Conservation (phyloP, 2,329 filamentous ascomycete species). For the Fusarium sp. region DNA sequence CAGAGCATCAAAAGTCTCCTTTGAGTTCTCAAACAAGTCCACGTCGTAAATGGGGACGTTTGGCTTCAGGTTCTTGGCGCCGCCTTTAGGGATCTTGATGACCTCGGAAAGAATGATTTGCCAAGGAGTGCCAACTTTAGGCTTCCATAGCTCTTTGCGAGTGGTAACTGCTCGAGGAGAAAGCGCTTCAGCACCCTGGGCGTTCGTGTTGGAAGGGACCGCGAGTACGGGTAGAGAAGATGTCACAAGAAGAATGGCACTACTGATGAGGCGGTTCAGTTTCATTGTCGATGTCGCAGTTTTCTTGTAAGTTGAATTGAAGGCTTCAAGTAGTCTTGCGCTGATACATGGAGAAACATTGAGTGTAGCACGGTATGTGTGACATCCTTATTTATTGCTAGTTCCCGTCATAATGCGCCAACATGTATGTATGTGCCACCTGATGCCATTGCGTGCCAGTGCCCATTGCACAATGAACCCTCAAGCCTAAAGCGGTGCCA, state of each 20-base stretch:
- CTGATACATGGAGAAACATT: neutral
- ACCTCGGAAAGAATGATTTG: conserved; percentile 68
- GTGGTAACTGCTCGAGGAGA: neutral
- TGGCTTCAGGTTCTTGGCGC: conserved; percentile 46
- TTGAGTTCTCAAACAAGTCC: conserved; percentile 66
- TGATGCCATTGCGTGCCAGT: neutral
- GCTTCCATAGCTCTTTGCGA: conserved; percentile 60
- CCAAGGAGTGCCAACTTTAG: conserved; percentile 65
- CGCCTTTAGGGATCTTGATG: conserved; percentile 57
- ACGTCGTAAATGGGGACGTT: conserved; percentile 64
- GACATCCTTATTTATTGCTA: neutral
- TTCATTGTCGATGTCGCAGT: neutral
- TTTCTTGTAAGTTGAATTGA: neutral
- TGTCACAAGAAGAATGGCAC: neutral
- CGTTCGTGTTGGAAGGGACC: neutral
- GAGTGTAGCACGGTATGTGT: neutral
- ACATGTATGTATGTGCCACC: neutral
- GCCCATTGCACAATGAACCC: neutral
- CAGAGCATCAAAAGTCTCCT: conserved; percentile 63
- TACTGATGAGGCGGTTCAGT: neutral
- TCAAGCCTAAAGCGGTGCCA: neutral
- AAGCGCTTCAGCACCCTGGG: neutral
- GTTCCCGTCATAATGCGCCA: neutral
- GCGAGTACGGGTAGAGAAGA: neutral
- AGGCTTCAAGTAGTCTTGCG: neutral